These are phyloP conservation scores for Pythium monospermum DNA, from an alignment of 352 stramenopile genomes.

Conservation along the genomic window DNA sequence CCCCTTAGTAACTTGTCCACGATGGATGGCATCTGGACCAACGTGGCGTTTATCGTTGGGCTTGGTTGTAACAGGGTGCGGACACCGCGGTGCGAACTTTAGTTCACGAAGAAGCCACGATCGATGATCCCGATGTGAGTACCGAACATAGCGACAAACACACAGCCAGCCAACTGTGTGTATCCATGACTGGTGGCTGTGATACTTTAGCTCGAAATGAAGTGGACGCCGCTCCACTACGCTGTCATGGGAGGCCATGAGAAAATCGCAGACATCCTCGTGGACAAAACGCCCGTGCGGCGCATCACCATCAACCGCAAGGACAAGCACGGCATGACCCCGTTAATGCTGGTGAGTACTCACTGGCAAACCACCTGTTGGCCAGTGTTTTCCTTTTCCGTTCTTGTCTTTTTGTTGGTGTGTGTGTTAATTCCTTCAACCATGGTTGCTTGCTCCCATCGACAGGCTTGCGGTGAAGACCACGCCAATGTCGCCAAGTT, in stretches of 20 bases:
- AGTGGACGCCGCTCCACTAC: conserved; percentile 76
- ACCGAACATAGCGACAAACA: no score
- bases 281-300: conserved; percentile 68
- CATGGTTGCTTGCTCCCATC: neutral
- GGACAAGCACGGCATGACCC: conserved; percentile 74
- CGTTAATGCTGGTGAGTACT: conserved; percentile 60
- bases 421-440: no score
- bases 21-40: neutral
- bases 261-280: conserved; percentile 37
- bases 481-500: conserved; percentile 50
- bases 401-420: neutral
- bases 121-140: conserved; percentile 73
- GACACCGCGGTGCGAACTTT: conserved; percentile 48
- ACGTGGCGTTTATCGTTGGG: neutral
- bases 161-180: no score
- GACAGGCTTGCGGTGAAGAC: conserved; percentile 66
- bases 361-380: no score
- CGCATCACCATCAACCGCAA: conserved; percentile 79
- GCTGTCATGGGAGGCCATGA: conserved; percentile 72
- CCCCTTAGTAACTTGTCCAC: neutral
- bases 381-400: neutral
- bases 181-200: no score
- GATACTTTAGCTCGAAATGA: conserved; percentile 53
- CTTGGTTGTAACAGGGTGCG: conserved; percentile 31
- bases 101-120: conserved; percentile 64